Base-by-base conservation (phyloP, 139 green algal species). In the Auxenochlorella pyrenoidosa region DNA sequence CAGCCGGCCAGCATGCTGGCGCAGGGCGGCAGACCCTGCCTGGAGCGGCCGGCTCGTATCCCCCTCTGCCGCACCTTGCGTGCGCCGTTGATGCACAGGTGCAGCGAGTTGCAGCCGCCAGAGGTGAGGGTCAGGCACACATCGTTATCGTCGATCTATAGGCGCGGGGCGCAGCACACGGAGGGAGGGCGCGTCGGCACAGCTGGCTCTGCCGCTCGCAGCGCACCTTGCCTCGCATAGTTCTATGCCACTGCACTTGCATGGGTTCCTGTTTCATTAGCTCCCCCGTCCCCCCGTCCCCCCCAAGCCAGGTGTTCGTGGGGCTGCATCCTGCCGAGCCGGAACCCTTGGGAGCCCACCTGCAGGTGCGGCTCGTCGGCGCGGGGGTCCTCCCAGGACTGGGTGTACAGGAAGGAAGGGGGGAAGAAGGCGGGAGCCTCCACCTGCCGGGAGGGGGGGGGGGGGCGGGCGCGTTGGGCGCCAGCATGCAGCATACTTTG, bases 371-470 rank as follows among this genome's bases (percentile, higher is more conserved):
- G 83, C 44, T 84, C 82, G 73, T 92, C 88, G 0, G 76, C 76
- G 5, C 40, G 32, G 2, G 98, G 98, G 82, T 99, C 98, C 93
- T 99, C 98, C 98, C 98, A 99, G 51, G 93, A 97, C 89, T 98
- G 94, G 22, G 94, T 98, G 97, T 99, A 99, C 41, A 99, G 94
- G 92, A 99, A 99, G 38, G 97, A 99, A 36, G 97, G 95, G 24
- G 97, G 97, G 90, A 99, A 99, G 81, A 96, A 87, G 3, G 95
- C 89, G 0, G 96, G 96, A 2, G 94, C 93, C 91, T 98, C 95
- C 77, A 95, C 95, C 63, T 90, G 86, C 70, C 71, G 18, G 54
- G 2, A 2, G 22, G 54, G 2, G 18, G 54, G 12, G 4, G 40
- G 38, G 30, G 41, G 0, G 30, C 15, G 2, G 18, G 58, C 8